A percentile compares a stretch with the other conserved stretches of the same genome.
phyloP scores from a whole-genome alignment of 2,329 filamentous ascomycete species.

The Ophiostoma tasmaniense region DNA sequence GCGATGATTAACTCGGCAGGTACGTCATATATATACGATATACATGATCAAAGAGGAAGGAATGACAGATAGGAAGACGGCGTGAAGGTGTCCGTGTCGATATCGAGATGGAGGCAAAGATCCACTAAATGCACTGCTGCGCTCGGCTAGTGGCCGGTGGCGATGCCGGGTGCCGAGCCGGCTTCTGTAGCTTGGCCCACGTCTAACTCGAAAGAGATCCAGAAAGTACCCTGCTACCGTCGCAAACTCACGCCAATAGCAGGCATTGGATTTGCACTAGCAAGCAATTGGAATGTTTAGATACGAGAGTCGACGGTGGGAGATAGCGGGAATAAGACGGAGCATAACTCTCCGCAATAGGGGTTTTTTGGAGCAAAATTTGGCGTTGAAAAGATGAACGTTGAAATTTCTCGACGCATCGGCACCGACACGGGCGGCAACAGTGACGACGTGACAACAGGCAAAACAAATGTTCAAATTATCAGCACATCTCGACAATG shows the following conservation, averaged over 20 bases:
- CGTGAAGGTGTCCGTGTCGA: not conserved
- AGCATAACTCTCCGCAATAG: not conserved
- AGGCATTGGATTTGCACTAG: not conserved
- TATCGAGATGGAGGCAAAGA: not conserved
- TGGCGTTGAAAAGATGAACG: not conserved
- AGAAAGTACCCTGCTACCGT: too few species aligned
- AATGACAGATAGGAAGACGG: not conserved
- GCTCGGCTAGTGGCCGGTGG: not conserved
- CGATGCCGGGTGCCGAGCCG: not conserved
- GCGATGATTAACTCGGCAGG: not conserved
- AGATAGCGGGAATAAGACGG: not conserved
- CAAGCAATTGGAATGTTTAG: not conserved
- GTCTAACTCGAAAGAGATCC: too few species aligned
- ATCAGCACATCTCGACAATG: too few species aligned
- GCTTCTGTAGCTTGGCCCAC: not conserved
- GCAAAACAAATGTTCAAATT: not conserved
- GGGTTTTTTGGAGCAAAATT: not conserved
- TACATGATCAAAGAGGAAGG: not conserved
- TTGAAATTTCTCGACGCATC: not conserved
- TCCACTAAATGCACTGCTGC: not conserved
- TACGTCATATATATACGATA: not conserved
- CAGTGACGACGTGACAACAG: not conserved
- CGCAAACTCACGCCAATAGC: not conserved
- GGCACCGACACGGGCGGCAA: not conserved
- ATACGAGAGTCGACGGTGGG: too few species aligned